These are phyloP conservation scores for Salvia hispanica DNA, from an alignment of 257 asterid genomes.

Conservation along the genomic window DNA sequence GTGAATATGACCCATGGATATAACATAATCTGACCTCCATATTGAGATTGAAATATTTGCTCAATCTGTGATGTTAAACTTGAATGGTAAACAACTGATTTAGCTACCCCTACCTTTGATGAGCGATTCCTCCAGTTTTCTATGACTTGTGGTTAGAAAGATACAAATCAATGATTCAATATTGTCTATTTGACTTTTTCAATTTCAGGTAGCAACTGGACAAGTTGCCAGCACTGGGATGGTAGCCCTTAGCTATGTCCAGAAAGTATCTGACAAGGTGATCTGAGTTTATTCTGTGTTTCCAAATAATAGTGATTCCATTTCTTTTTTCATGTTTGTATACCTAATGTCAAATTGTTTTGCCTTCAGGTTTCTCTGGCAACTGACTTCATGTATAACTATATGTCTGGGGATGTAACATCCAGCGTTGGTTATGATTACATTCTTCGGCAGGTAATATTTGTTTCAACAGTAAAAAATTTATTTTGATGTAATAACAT, in stretches of 20 bases:
- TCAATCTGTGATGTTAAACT: too few relatives aligned
- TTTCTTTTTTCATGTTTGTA: neutral
- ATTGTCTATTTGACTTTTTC: neutral
- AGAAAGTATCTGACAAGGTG: constrained; percentile 87
- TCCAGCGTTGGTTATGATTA: constrained; percentile 94
- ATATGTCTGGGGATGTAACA: constrained; percentile 82
- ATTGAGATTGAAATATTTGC: too few relatives aligned
- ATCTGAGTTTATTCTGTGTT: neutral
- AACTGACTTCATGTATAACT: constrained; percentile 86
- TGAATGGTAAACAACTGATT: too few relatives aligned
- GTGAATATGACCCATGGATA: too few relatives aligned
- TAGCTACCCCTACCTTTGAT: too few relatives aligned
- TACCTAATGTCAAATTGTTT: neutral
- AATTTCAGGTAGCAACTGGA: constrained; percentile 82
- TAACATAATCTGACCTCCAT: too few relatives aligned
- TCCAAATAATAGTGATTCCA: neutral
- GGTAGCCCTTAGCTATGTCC: constrained; percentile 87
- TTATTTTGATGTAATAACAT: too few relatives aligned
- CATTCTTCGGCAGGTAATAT: constrained; percentile 80
- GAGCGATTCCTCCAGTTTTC: too few relatives aligned
- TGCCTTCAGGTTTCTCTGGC: constrained; percentile 81
- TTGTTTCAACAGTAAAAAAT: neutral
- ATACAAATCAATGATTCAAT: too few relatives aligned
- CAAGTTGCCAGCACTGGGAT: constrained; percentile 95
- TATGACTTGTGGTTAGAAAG: too few relatives aligned